These are phyloP conservation scores for Elsinoe perseae DNA, from an alignment of 2,329 filamentous ascomycete species.

Conservation along the genomic window DNA sequence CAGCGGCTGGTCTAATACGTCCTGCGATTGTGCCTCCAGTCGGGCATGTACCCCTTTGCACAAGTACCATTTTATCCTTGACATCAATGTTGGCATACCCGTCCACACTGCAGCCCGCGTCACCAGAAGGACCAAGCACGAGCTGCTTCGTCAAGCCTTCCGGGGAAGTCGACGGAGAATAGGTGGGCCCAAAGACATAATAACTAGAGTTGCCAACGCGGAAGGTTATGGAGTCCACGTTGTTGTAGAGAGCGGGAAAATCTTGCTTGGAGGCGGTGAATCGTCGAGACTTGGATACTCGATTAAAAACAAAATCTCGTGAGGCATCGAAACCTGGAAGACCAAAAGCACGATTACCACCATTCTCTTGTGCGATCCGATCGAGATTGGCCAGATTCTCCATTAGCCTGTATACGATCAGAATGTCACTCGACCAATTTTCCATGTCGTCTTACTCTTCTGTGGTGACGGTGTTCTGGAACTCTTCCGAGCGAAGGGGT, in stretches of 20 bases:
- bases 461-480: slow-evolving; percentile 8
- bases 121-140: slow-evolving; percentile 35
- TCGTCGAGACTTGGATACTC: slow-evolving; percentile 36
- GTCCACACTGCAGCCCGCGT: slow-evolving; percentile 34
- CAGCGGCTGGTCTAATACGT: slow-evolving; percentile 6
- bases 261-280: slow-evolving; percentile 39
- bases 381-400: slow-evolving; percentile 49
- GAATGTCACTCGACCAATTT: neutral
- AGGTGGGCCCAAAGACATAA: slow-evolving; percentile 38
- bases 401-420: slow-evolving; percentile 38
- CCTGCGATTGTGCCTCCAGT: slow-evolving; percentile 11
- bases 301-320: slow-evolving; percentile 49
- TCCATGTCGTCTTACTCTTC: neutral
- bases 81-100: slow-evolving; percentile 6
- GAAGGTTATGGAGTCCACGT: slow-evolving; percentile 37
- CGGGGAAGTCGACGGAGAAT: slow-evolving; percentile 41
- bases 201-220: slow-evolving; percentile 32
- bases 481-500: slow-evolving; percentile 3
- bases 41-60: slow-evolving; percentile 10
- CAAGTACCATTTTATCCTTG: slow-evolving; percentile 9
- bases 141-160: slow-evolving; percentile 38
- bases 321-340: slow-evolving; percentile 53
- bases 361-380: slow-evolving; percentile 47
- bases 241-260: slow-evolving; percentile 40
- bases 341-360: slow-evolving; percentile 54